phyloP scores from a whole-genome alignment of 1,284 basidiomycete species.

The Hypsizygus ulmarius region DNA sequence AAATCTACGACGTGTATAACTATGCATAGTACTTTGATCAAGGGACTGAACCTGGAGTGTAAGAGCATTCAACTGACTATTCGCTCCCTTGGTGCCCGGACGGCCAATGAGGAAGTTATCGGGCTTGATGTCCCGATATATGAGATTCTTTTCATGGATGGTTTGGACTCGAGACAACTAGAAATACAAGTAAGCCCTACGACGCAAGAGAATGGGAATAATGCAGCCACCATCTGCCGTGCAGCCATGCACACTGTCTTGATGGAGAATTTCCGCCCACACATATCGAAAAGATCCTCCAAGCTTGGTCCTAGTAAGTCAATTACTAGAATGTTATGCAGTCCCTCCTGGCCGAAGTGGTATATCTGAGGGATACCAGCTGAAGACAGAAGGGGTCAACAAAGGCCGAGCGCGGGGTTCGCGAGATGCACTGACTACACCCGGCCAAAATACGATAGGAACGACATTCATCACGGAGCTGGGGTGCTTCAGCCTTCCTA shows the following conservation, averaged over 20 bases:
- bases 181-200: conserved; percentile 5
- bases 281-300: conserved; percentile 97
- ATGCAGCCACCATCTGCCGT: conserved; percentile 82
- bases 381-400: conserved; percentile 31
- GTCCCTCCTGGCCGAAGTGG: conserved; percentile 96
- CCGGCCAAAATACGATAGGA: conserved; percentile 95
- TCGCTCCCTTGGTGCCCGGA: conserved; percentile 83
- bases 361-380: conserved; percentile 94
- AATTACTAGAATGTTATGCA: conserved; percentile 96
- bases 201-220: conserved; percentile 1
- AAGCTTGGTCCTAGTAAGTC: conserved; percentile 91
- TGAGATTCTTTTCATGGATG: conserved; percentile 96
- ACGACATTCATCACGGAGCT: conserved; percentile 94
- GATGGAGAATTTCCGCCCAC: conserved; percentile 89
- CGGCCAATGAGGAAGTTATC: conserved; percentile 96
- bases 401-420: conserved; percentile 10
- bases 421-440: conserved; percentile 65
- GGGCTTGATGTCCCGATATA: conserved; percentile 97
- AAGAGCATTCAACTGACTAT: conserved; percentile 45
- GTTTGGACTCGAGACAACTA: conserved; percentile 89
- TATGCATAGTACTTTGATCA: conserved; percentile 17
- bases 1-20: conserved; percentile 77
- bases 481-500: conserved; percentile 93
- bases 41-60: conserved; percentile 5
- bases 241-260: conserved; percentile 98